Evolutionary conservation across 768 basidiomycete species (phyloP), one percentile per base, ranked within the genome.

Genomic region (Leccinum subtestaceum): DNA sequence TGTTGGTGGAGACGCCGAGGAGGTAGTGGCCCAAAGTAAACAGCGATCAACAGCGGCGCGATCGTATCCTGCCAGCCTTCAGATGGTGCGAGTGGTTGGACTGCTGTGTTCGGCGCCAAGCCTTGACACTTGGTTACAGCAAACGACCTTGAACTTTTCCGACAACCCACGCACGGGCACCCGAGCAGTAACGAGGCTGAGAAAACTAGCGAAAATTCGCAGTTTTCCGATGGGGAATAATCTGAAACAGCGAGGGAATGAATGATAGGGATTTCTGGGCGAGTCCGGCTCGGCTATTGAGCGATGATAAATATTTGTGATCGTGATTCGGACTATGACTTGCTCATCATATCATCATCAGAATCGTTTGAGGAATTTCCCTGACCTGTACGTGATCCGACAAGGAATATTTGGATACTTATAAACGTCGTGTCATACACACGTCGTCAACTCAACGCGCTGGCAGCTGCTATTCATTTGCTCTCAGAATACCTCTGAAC

Each of bases 41-140:
- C 55, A 70, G 53, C 68, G 57, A 46, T 57, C 67, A 70, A 68
- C 58, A 70, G 40, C 59, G 62, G 7, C 8, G 32, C 34, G 56
- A 53, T 63, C 52, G 61, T 32, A 52, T 23, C 48, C n/a, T 40
- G 38, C 38, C 8, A 17, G 38, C 36, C 15, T 15, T 38, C 12
- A 5, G 34, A 13, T 36, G 34, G 38, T 40, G 15, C 3, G 38
- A 40, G 8, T 9, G 34, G 34, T 34, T 11, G 11, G 10, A 32
- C 31, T 11, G 31, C 11, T 32, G 10, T 32, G 36, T 15, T 38
- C 15, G 15, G 7, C 17, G 7, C 17, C 38, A 38, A 38, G 38
- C 38, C 38, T 15, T 40, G 17, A 40, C 43, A 45, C 19, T 45
- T 45, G 43, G 43, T 45, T 45, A 45, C 43, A 6, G 43, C n/a